Evolutionary conservation across 2,329 filamentous ascomycete species (phyloP).

Genomic region (Talaromyces sp.): DNA sequence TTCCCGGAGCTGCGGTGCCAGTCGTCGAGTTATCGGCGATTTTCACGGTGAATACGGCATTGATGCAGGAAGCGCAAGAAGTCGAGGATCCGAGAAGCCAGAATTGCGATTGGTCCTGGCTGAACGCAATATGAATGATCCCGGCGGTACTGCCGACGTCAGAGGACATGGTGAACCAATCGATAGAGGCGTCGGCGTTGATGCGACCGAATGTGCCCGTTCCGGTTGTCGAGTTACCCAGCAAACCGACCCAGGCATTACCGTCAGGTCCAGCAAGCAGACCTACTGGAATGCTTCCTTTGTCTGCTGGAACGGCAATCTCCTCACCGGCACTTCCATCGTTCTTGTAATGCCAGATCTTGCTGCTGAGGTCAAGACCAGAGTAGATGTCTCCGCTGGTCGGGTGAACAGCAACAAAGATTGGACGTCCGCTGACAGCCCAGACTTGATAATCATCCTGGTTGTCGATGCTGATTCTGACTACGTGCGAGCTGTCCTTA

Average conservation of each 20-base stretch:
- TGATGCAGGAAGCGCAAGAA: not conserved
- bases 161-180: not conserved
- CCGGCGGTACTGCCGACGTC: not conserved
- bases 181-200: not conserved
- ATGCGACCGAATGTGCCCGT: not conserved
- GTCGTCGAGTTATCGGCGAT: not conserved
- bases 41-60: not conserved
- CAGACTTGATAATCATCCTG: not conserved
- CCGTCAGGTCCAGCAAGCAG: not conserved
- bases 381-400: conserved; percentile 6
- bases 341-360: conserved; percentile 11
- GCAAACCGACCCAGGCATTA: not conserved
- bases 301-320: not conserved
- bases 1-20: not conserved
- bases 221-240: not conserved
- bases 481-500: conserved; percentile 7
- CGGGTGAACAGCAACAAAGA: conserved; percentile 3
- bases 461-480: conserved; percentile 2
- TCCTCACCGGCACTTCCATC: not conserved
- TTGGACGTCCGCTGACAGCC: not conserved
- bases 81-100: not conserved
- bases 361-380: conserved; percentile 5
- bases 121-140: not conserved
- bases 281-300: not conserved
- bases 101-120: not conserved